Conservation (phyloP, 805 yeast species). For the Cephaloascus albidus region DNA sequence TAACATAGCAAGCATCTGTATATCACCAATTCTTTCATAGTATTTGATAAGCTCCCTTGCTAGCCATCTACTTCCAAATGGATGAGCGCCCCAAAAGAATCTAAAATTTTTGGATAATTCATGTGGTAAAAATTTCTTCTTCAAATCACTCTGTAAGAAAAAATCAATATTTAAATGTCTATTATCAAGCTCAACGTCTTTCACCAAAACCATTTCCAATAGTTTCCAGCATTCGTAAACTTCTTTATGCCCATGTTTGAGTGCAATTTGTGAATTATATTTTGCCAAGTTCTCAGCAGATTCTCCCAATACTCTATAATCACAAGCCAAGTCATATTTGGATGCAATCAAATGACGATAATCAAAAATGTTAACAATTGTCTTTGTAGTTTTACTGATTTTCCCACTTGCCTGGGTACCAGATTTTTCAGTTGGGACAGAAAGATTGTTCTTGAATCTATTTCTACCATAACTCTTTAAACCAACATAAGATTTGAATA, state of each 20-base stretch:
- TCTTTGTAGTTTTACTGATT: constrained; percentile 24
- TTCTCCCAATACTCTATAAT: constrained; percentile 55
- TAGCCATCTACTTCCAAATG: constrained; percentile 64
- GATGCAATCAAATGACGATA: constrained; percentile 68
- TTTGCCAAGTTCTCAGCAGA: constrained; percentile 55
- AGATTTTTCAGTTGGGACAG: constrained; percentile 26
- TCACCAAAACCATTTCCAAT: constrained; percentile 35
- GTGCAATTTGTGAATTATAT: constrained; percentile 67
- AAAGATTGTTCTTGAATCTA: constrained; percentile 25
- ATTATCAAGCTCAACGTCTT: constrained; percentile 21
- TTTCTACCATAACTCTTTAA: constrained; percentile 28
- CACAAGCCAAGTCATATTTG: constrained; percentile 58
- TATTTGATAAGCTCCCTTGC: constrained; percentile 51
- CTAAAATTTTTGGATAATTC: constrained; percentile 1
- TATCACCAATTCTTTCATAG: constrained; percentile 54
- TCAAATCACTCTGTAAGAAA: constrained; percentile 6
- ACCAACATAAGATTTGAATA: constrained; percentile 27
- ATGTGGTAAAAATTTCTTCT: not conserved
- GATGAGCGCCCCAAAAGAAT: constrained; percentile 75
- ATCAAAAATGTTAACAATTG: constrained; percentile 56
- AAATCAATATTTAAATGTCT: constrained; percentile 5
- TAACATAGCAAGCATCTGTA: constrained; percentile 88
- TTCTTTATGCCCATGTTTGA: constrained; percentile 47
- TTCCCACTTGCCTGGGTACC: constrained; percentile 12
- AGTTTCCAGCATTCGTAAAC: constrained; percentile 72